Evolutionary conservation across 257 asterid genomes (phyloP), one percentile per base, ranked within the genome.

Genomic region (Jacaranda copaia): DNA sequence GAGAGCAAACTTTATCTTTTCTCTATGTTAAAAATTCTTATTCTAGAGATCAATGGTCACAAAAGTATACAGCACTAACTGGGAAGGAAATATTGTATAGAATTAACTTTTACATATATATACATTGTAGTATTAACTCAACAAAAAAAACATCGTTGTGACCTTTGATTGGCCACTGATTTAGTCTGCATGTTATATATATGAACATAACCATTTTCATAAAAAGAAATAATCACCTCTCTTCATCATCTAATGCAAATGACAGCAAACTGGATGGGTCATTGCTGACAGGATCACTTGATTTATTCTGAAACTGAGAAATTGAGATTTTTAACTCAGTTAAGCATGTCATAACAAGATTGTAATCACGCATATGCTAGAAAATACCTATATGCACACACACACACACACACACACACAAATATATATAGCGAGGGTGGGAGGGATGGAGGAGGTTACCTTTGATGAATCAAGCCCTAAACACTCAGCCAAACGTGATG

Each of bases 401-500:
- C n/a, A 38, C 1, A 19, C 39, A 46, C 18, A 36, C 25, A 59
- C 35, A 53, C n/a, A n/a, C n/a, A n/a, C n/a, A n/a, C n/a, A n/a
- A n/a, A n/a, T n/a, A n/a, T n/a, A n/a, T n/a, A n/a, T n/a, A n/a
- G n/a, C n/a, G n/a, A n/a, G n/a, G n/a, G n/a, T n/a, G n/a, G n/a
- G n/a, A n/a, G n/a, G n/a, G n/a, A n/a, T 55, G 39, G 53, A 65
- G 77, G 5, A 13, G 63, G 66, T 74, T 81, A 93, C 99, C 96
- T 90, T 96, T 68, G 99, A 93, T 57, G 98, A 85, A 78, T 96
- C 99, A 49, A 96, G 96, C 55, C 98, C 99, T 80, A 93, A 86
- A 90, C 99, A 96, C 70, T 93, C 99, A 84, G 99, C 99, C 89
- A 96, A 87, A 82, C 92, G 98, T 72, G 99, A 85, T 61, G 98